These are phyloP conservation scores for Protostelium mycophagum DNA, from an alignment of 78 protist species.

Conservation along the genomic window DNA sequence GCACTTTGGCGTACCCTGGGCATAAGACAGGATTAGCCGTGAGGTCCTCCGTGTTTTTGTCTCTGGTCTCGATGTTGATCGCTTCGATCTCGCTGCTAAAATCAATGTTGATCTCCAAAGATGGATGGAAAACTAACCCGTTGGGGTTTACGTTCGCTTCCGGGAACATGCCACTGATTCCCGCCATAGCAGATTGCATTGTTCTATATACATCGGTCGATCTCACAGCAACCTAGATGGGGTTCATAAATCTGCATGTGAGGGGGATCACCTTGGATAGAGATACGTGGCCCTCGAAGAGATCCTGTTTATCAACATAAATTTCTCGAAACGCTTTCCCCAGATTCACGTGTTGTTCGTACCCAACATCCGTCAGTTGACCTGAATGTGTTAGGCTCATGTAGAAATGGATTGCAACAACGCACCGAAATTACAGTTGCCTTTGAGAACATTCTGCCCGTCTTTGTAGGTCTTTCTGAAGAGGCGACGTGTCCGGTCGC, in stretches of 20 bases:
- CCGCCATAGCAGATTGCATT: conserved; percentile 36
- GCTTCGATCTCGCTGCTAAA: not conserved
- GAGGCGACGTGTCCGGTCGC: not conserved
- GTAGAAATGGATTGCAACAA: not conserved
- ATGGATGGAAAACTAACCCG: no score
- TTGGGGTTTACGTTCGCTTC: not conserved
- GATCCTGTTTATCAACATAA: conserved; percentile 25
- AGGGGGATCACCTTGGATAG: not conserved
- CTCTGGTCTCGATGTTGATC: not conserved
- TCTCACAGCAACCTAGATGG: conserved; percentile 18
- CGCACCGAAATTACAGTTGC: conserved; percentile 26
- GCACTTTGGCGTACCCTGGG: not conserved
- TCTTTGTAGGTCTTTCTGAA: conserved; percentile 43
- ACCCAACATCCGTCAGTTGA: conserved; percentile 39
- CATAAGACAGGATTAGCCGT: not conserved
- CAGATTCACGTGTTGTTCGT: conserved; percentile 14
- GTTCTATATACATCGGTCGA: conserved; percentile 60
- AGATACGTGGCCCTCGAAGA: not conserved
- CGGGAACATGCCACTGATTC: conserved; percentile 31
- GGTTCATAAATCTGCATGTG: conserved; percentile 10
- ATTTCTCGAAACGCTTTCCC: conserved; percentile 24
- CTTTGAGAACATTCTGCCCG: conserved; percentile 22
- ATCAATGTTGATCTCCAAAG: no score
- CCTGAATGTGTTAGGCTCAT: conserved; percentile 18
- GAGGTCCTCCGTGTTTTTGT: not conserved